phyloP scores from a whole-genome alignment of 345 rosid genomes.

The Cochlearia excelsa region DNA sequence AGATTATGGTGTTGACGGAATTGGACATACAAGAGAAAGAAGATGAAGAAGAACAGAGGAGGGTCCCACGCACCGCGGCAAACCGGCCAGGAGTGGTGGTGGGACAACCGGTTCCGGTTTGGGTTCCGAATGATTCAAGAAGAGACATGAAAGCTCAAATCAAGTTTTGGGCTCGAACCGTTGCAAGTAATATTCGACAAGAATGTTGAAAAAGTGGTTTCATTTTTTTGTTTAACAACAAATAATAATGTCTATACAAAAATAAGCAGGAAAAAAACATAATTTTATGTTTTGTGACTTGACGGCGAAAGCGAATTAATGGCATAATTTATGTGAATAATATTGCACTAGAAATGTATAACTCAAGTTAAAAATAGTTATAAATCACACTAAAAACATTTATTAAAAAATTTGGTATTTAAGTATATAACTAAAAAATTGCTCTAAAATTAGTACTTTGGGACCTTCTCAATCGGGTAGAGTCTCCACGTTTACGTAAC shows the following conservation, averaged over 20 bases:
- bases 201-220: slow-evolving; percentile 34
- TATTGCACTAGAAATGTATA: background rate
- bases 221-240: slow-evolving; percentile 11
- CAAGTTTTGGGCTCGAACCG: slow-evolving; percentile 76
- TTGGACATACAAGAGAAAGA: slow-evolving; percentile 42
- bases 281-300: background rate
- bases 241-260: background rate
- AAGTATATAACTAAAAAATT: no score
- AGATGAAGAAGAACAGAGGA: slow-evolving; percentile 22
- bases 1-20: slow-evolving; percentile 49
- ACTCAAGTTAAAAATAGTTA: background rate
- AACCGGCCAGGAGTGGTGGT: slow-evolving; percentile 44
- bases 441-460: no score
- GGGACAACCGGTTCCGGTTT: slow-evolving; percentile 43
- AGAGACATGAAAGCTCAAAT: slow-evolving; percentile 60
- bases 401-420: background rate
- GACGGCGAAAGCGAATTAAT: background rate
- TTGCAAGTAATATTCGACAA: slow-evolving; percentile 60
- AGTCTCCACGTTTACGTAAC: background rate
- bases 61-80: slow-evolving; percentile 8
- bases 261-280: background rate
- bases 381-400: no score
- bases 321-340: background rate
- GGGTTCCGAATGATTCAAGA: slow-evolving; percentile 39
- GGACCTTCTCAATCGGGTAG: no score